A percentile compares a stretch with the other conserved stretches of the same genome.
Evolutionary conservation across 139 green algal species (phyloP).

Genomic region (Micractinium sp.): DNA sequence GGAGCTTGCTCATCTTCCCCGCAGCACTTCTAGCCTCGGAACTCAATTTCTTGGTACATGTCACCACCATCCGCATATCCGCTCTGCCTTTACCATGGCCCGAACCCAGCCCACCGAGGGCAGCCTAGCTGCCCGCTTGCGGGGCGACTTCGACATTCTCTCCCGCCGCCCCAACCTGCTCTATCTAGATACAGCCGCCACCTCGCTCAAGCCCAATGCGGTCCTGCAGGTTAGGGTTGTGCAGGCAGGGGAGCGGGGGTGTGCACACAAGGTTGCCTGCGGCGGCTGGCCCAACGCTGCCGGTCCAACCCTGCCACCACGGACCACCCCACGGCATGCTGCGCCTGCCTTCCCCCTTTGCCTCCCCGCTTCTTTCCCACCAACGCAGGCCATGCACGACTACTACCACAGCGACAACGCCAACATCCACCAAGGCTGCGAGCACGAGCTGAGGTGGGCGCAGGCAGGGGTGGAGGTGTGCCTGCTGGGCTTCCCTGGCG

Average conservation of each 20-base stretch:
- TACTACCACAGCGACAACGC: conserved; percentile 88
- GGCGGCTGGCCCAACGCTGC: not conserved
- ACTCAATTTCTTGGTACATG: too few relatives aligned
- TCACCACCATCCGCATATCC: too few relatives aligned
- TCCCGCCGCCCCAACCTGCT: conserved; percentile 80
- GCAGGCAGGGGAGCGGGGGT: not conserved
- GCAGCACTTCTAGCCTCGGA: too few relatives aligned
- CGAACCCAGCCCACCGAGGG: too few relatives aligned
- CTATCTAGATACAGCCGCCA: conserved; percentile 96
- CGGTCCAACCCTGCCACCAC: too few relatives aligned
- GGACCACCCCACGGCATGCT: not conserved
- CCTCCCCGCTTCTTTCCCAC: not conserved
- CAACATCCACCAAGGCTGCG: conserved; percentile 88
- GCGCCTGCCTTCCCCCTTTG: not conserved
- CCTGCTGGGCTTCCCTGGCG: not conserved
- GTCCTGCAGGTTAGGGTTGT: conserved; percentile 60
- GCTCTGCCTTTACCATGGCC: too few relatives aligned
- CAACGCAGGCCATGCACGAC: conserved; percentile 59
- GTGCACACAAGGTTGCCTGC: too few relatives aligned
- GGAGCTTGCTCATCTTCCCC: too few relatives aligned
- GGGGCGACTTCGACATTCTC: conserved; percentile 76
- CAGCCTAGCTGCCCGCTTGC: conserved; percentile 43
- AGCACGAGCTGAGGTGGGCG: conserved; percentile 11
- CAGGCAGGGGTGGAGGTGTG: not conserved
- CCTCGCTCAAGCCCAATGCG: conserved; percentile 86